Conservation (phyloP, 1,284 basidiomycete genomes). For the Irpex sp. region DNA sequence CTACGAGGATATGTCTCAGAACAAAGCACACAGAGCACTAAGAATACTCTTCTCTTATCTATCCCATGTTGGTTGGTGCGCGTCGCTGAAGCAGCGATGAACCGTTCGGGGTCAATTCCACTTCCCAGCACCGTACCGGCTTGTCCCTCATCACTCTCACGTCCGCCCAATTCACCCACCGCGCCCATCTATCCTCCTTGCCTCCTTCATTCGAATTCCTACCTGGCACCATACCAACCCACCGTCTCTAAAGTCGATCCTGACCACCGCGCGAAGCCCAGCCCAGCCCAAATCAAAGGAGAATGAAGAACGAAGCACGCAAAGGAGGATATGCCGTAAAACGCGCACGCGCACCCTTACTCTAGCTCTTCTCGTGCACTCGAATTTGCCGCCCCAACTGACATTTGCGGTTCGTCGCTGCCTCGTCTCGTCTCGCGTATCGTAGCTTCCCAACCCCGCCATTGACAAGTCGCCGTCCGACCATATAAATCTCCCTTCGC, state of each 20-base stretch:
- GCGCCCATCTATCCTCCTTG: background rate
- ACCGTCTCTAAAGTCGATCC: background rate
- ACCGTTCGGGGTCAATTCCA: background rate
- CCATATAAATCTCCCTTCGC: background rate
- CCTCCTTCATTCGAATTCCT: background rate
- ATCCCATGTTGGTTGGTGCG: background rate
- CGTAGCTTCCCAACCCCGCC: background rate
- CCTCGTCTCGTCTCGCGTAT: background rate
- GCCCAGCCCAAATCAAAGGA: background rate
- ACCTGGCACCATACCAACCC: background rate
- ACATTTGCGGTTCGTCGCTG: background rate
- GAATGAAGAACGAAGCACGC: background rate
- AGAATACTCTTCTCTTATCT: background rate
- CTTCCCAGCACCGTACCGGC: background rate
- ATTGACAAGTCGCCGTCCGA: background rate
- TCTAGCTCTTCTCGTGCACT: background rate
- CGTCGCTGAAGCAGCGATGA: background rate
- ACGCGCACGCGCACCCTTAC: background rate
- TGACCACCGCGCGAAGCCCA: background rate
- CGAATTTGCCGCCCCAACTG: background rate
- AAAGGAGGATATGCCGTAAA: background rate
- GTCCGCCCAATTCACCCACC: background rate
- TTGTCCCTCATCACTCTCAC: background rate
- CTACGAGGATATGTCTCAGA: background rate
- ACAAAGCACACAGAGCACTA: background rate